These are phyloP conservation scores for Tubosaeta sp. DNA, from an alignment of 768 basidiomycete genomes.

Conservation along the genomic window DNA sequence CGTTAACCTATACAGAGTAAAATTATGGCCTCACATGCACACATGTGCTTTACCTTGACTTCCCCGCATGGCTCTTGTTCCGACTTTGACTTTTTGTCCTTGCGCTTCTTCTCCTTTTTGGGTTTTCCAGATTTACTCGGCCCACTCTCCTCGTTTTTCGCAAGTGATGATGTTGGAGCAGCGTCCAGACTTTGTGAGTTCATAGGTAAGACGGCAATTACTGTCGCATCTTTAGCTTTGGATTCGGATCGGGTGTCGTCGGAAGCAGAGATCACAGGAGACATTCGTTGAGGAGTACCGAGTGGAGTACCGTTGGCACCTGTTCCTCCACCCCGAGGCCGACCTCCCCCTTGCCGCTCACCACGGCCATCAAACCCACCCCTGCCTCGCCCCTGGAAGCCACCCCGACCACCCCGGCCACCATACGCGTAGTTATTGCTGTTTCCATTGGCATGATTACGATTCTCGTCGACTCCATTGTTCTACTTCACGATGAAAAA, in stretches of 20 bases:
- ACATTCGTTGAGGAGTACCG: conserved; percentile 56
- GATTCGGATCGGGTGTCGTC: conserved; percentile 2
- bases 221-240: background rate
- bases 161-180: background rate
- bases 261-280: conserved; percentile 33
- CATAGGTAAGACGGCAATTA: background rate
- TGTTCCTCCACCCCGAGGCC: conserved; percentile 31
- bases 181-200: background rate
- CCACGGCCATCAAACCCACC: conserved; percentile 26
- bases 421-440: conserved; percentile 19
- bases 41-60: conserved; percentile 14
- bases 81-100: conserved; percentile 14
- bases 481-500: conserved; percentile 2
- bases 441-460: conserved; percentile 9
- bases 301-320: conserved; percentile 74
- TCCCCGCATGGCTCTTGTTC: conserved; percentile 7
- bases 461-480: background rate
- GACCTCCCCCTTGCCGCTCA: conserved; percentile 25
- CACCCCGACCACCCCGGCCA: conserved; percentile 4
- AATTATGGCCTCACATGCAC: background rate
- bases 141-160: conserved; percentile 3
- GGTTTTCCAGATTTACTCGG: background rate
- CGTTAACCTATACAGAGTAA: conserved; percentile 11
- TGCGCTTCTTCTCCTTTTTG: conserved; percentile 21
- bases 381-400: conserved; percentile 26